Evolutionary conservation across 2,329 filamentous ascomycete genomes (phyloP).

Genomic region (Rhynchosporium secalis): DNA sequence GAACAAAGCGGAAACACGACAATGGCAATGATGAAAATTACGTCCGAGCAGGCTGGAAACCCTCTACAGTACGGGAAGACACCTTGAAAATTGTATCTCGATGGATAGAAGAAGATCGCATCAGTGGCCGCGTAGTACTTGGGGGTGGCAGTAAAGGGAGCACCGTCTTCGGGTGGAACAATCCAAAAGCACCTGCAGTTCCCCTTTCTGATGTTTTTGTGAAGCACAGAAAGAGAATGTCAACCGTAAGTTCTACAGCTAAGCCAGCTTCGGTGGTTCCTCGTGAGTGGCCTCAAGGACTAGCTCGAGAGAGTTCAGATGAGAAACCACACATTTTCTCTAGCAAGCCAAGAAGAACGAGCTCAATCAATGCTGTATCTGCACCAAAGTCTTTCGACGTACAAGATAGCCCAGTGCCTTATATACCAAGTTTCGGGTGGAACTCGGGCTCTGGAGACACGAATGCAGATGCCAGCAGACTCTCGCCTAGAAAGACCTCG

Average conservation of each 20-base stretch:
- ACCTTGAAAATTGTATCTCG: constrained; percentile 59
- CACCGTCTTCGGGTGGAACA: constrained; percentile 60
- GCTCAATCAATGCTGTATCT: constrained; percentile 26
- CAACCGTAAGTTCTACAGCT: constrained; percentile 12
- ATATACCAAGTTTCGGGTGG: constrained; percentile 34
- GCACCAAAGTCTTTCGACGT: constrained; percentile 7
- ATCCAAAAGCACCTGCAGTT: constrained; percentile 52
- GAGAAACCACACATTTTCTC: constrained; percentile 28
- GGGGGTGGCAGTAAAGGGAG: constrained; percentile 49
- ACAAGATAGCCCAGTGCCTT: constrained; percentile 14
- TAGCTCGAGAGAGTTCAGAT: constrained; percentile 25
- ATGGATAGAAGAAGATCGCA: constrained; percentile 67
- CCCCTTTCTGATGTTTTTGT: constrained; percentile 44
- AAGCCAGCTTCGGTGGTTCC: constrained; percentile 28
- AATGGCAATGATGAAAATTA: constrained; percentile 60
- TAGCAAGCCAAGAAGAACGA: constrained; percentile 26
- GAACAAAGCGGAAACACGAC: constrained; percentile 58
- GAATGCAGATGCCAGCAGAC: background rate
- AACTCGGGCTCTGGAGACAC: constrained; percentile 13
- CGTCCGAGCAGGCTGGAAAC: constrained; percentile 56
- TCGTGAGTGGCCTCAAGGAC: constrained; percentile 34
- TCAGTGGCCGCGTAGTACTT: constrained; percentile 51
- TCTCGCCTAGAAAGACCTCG: background rate
- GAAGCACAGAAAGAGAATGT: constrained; percentile 27
- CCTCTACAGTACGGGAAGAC: constrained; percentile 54